These are phyloP conservation scores for Pinus tabuliformis DNA, from an alignment of 75 land plant genomes.

Conservation along the genomic window DNA sequence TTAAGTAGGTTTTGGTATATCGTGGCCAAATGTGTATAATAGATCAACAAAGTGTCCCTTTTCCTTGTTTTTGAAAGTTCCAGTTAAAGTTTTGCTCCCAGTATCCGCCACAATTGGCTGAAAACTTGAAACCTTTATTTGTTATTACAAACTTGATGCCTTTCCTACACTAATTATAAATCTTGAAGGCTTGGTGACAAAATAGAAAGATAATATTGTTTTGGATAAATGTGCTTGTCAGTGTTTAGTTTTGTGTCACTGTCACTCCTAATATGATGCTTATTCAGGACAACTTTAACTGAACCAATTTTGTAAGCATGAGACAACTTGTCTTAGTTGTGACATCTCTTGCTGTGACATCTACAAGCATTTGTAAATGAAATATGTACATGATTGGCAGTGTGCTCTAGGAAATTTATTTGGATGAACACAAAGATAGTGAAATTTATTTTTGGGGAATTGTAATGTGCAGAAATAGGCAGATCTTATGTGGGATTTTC, in stretches of 20 bases:
- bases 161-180: background rate
- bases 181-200: background rate
- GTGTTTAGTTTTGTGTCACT: background rate
- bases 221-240: background rate
- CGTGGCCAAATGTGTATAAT: background rate
- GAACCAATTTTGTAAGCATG: background rate
- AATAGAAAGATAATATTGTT: background rate
- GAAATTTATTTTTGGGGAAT: background rate
- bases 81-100: background rate
- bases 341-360: background rate
- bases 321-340: background rate
- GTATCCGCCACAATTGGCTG: background rate
- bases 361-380: background rate
- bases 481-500: too few relatives aligned
- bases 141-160: background rate
- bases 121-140: background rate
- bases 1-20: background rate
- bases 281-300: background rate
- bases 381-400: background rate
- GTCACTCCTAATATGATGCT: background rate
- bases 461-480: slow-evolving; percentile 23
- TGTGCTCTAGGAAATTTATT: background rate
- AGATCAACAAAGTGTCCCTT: background rate
- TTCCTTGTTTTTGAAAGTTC: background rate
- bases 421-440: background rate